Conservation (phyloP, 768 basidiomycete genomes). For the Rhodotorula paludigena region DNA sequence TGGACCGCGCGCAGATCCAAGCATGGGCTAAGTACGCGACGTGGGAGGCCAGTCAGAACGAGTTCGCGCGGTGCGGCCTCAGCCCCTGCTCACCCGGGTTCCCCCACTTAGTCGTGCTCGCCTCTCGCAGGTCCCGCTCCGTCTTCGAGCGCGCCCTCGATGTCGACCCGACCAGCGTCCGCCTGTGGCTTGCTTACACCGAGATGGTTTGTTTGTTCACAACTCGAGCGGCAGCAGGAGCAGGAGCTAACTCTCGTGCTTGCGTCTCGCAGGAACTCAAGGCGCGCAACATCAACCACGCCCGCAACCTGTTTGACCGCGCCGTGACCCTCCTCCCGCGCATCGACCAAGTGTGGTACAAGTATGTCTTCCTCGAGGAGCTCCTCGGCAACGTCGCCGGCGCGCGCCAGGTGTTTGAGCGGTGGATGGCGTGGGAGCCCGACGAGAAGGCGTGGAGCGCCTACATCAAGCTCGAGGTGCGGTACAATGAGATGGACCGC, state of each 20-base stretch:
- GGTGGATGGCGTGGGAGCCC: conserved; percentile 99
- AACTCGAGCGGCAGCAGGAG: not conserved
- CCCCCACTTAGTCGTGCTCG: no score
- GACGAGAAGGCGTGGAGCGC: conserved; percentile 99
- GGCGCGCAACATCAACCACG: conserved; percentile 92
- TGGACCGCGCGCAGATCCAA: conserved; percentile 46
- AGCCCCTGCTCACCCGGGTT: not conserved
- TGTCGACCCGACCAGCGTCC: conserved; percentile 81
- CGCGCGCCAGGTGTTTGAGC: conserved; percentile 93
- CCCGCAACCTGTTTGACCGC: conserved; percentile 93
- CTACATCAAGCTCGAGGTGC: conserved; percentile 95
- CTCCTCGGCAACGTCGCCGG: conserved; percentile 92
- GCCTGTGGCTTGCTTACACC: conserved; percentile 88
- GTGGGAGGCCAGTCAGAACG: conserved; percentile 86
- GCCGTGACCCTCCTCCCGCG: conserved; percentile 94
- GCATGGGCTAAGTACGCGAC: conserved; percentile 55
- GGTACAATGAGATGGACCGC: conserved; percentile 84
- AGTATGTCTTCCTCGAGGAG: conserved; percentile 97
- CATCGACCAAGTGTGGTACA: conserved; percentile 98
- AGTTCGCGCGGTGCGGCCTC: conserved; percentile 64
- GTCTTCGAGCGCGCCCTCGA: conserved; percentile 96
- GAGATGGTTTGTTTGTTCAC: conserved; percentile 59
- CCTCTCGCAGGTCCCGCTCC: conserved; percentile 70
- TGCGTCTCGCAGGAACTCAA: conserved; percentile 64
- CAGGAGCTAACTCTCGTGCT: not conserved